Evolutionary conservation across 805 yeast species (phyloP), one percentile per base, ranked within the genome.

Genomic region (Diddensiella santjacobensis): DNA sequence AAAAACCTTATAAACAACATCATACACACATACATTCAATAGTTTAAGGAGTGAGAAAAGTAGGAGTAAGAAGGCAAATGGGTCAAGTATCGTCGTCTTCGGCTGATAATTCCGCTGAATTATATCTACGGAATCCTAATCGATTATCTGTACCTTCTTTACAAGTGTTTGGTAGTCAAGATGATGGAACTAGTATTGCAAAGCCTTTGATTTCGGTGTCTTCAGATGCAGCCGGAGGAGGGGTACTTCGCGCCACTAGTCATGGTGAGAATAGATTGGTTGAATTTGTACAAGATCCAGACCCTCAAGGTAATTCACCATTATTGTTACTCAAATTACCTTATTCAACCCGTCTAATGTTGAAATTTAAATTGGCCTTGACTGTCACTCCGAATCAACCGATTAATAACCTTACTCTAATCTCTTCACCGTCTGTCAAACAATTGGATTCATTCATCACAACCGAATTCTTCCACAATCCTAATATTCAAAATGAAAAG

Each of bases 401-500:
- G 4, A 38, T 63, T 18, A 41, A 54, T 17, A 66, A 65, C 22
- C 52, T 66, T 44, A 68, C 71, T 11, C 59, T 68, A 48, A 56
- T 67, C 36, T 52, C 61, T 3, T 61, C 64, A 5, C 23, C 53
- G 4, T 49, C 57, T 18, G 53, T 47, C n/a, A 48, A 51, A 4
- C 55, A 59, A 39, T 56, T 67, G 20, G 67, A 66, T 36, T 41
- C 54, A 4, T 58, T 66, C 49, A 53, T 67, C 33, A 63, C 63
- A 22, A 62, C 59, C 23, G 71, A 67, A 50, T 54, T 67, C 36
- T 62, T 65, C 42, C 60, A 58, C 49, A 62, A 64, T 52, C 69
- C 69, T 18, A 66, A 69, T 47, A 54, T 69, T 22, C 72, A 68
- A 42, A 65, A 67, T 19, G 63, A 66, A 43, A 61, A 63, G 22